Base-by-base conservation (phyloP, 768 basidiomycete species). In the Leucosporidium scottii region DNA sequence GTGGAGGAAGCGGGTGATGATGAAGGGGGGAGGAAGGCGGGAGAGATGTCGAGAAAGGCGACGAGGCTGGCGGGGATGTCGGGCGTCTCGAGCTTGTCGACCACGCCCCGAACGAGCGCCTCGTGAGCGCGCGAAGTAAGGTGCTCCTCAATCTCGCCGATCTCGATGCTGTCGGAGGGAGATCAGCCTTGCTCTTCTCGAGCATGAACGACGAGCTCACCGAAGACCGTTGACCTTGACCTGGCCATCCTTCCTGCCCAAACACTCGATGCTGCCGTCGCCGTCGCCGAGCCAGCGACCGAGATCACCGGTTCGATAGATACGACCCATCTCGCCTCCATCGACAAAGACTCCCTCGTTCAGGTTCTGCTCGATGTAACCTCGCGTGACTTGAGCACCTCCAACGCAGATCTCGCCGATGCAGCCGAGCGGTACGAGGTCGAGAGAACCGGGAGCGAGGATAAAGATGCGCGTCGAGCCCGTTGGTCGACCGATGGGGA, bases 401-500 rank as follows among this genome's bases (percentile, higher is more conserved):
- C 60, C 59, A 25, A 72, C 60, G 65, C 71, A 72, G 56, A 72
- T 69, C 56, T 72, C 71, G 48, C 71, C 71, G 51, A 69, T 67
- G 49, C 62, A 61, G 59, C 67, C 71, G 25, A 69, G 65, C 0
- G 71, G 71, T 4, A 72, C 51, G 13, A 59, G 59, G 0, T 5
- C 3, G 47, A 69, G 55, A 0, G 65, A 28, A 3, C 34, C 30
- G 25, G 67, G 18, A 1, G 71, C 51, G 30, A 72, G 65, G 62
- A 72, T 64, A 34, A 23, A 23, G 18, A 72, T 56, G 23, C 61
- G 54, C 23, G 61, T 72, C 4, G 25, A 17, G 9, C 71, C 71
- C 18, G 67, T 72, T 1, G 71, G 71, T 6, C 59, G 55, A 31
- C 71, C 71, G 69, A 72, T 72, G 0, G 71, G 71, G 1, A 68